Percentiles rank a stretch among this genome's conserved stretches.
Conservation (phyloP, 2,329 filamentous ascomycete species). For the Aspergillus quadrilineatus region DNA sequence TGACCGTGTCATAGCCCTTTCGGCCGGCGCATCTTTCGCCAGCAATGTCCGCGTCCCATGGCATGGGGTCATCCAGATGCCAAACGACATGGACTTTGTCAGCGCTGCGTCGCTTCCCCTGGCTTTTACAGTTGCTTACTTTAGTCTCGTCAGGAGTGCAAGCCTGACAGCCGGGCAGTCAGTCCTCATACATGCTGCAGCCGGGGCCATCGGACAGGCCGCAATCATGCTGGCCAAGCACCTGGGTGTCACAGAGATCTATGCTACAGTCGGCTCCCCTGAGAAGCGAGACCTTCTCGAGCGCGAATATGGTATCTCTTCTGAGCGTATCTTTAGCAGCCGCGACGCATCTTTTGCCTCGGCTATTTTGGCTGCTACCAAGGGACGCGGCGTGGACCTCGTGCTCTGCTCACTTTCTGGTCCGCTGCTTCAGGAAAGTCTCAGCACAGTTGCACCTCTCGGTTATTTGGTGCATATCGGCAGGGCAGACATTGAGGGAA, state of each 20-base stretch:
- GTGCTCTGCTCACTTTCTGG: slow-evolving; percentile 32
- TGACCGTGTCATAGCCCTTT: not conserved
- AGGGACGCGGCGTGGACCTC: slow-evolving; percentile 27
- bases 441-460: slow-evolving; percentile 19
- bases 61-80: not conserved
- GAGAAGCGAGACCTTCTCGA: slow-evolving; percentile 22
- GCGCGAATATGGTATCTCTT: slow-evolving; percentile 18
- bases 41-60: not conserved
- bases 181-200: slow-evolving; percentile 1
- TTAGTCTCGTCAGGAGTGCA: not conserved
- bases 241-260: slow-evolving; percentile 19
- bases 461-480: slow-evolving; percentile 28
- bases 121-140: slow-evolving; percentile 1
- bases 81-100: not conserved
- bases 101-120: slow-evolving; percentile 20
- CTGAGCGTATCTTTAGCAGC: slow-evolving; percentile 27
- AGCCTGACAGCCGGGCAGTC: not conserved
- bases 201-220: not conserved
- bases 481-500: slow-evolving; percentile 20
- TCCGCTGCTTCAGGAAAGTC: slow-evolving; percentile 17
- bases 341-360: slow-evolving; percentile 21
- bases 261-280: slow-evolving; percentile 23
- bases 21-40: not conserved
- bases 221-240: slow-evolving; percentile 9
- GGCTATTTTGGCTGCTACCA: slow-evolving; percentile 20